phyloP scores from a whole-genome alignment of 352 stramenopile species.

The Phytophthora europaea region DNA sequence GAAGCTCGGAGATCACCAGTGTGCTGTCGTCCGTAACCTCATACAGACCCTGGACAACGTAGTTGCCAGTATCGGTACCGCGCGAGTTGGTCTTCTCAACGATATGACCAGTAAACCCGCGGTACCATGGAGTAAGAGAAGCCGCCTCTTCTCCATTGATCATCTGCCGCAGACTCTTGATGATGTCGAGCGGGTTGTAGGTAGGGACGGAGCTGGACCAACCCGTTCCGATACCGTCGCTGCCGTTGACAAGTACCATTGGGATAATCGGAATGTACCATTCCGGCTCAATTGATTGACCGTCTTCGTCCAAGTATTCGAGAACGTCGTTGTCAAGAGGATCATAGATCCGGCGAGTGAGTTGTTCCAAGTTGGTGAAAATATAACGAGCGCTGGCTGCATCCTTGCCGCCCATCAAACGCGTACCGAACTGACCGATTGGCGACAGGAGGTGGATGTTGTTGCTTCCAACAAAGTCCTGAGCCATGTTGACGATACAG shows the following conservation, averaged over 20 bases:
- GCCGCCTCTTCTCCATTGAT: constrained; percentile 68
- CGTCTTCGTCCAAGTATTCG: constrained; percentile 93
- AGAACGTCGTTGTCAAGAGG: constrained; percentile 92
- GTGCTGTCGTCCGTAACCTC: constrained; percentile 89
- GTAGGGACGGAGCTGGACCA: constrained; percentile 94
- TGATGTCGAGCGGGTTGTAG: constrained; percentile 94
- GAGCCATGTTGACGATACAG: constrained; percentile 98
- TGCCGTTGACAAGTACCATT: constrained; percentile 97
- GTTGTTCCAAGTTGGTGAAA: constrained; percentile 92
- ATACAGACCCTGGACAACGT: constrained; percentile 88
- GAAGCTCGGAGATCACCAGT: constrained; percentile 97
- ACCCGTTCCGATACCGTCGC: constrained; percentile 98
- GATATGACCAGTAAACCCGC: constrained; percentile 92
- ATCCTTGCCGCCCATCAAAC: constrained; percentile 98
- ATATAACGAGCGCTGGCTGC: constrained; percentile 94
- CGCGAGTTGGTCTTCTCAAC: constrained; percentile 72
- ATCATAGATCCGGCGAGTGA: constrained; percentile 91
- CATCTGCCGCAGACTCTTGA: constrained; percentile 77
- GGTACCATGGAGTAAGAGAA: constrained; percentile 92
- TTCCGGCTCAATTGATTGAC: constrained; percentile 93
- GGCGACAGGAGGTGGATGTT: constrained; percentile 97
- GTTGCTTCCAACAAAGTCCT: constrained; percentile 99
- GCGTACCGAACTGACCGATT: constrained; percentile 98
- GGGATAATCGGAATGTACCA: constrained; percentile 98
- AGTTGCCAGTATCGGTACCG: constrained; percentile 69